Base-by-base conservation (phyloP, 176 grass and related monocot genomes). In the Saccharum officinarum region DNA sequence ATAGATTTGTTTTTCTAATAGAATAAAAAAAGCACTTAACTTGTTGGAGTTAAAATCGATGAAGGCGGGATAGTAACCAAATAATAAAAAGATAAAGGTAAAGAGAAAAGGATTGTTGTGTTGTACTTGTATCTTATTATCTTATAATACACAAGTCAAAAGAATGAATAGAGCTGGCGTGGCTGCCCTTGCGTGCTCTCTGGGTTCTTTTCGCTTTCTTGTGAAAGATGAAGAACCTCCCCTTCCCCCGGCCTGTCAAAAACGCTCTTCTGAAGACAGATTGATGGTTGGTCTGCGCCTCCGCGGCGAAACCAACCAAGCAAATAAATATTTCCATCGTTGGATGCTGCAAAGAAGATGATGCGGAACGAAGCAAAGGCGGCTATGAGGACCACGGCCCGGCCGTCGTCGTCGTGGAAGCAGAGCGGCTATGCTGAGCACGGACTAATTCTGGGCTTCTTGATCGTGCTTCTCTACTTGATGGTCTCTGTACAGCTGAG, bases 381-480 rank as follows among this genome's bases (percentile, higher is more conserved):
- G 54, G 54, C 20, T 22, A 9, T 59, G 54, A 59, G 54, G 54
- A 59, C 20, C 54, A 59, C 20, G 54, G 54, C 7, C 7, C 20
- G 54, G 20, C 20, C 54, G 18, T 59, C 54, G 17, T 59, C 54
- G 54, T n/a, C 54, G 54, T 59, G 54, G 54, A 59, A 59, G 54
- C 17, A 22, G 54, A 59, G 54, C n/a, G 54, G 54, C 7, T n/a
- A n/a, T 59, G 54, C 18, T 59, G 20, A 0, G 54, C 8, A 8
- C 54, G 54, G 47, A 50, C 47, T 50, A 50, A 17, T 50, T 50
- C 47, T 50, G 47, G 47, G 47, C 15, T 50, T 50, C 47, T 4
- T 50, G 14, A 15, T 63, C 23, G 54, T 88, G 65, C 76, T 90
- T 0, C 37, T 89, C 26, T 90, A 79, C 83, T 44, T 90, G 69